Evolutionary conservation across 371 early-diverging fungal species (phyloP).

Genomic region (Mortierella sp.): DNA sequence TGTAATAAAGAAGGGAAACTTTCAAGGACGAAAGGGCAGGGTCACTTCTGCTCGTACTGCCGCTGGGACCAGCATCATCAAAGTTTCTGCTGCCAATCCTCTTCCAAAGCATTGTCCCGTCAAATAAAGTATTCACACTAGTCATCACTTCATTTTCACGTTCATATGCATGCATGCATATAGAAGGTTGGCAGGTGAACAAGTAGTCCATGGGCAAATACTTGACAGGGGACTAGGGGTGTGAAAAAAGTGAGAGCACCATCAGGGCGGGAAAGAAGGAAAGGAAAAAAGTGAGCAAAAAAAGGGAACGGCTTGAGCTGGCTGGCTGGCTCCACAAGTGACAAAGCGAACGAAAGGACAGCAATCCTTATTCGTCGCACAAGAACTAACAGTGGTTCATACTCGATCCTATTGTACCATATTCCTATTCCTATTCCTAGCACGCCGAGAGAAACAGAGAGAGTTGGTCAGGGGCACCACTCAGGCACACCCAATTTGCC

Average conservation of each 20-base stretch:
- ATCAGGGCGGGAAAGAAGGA: neutral
- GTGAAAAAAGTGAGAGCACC: neutral
- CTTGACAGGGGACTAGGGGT: neutral
- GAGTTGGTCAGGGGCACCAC: conserved; percentile 17
- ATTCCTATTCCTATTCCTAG: neutral
- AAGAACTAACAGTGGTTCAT: too few relatives aligned
- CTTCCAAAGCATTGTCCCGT: neutral
- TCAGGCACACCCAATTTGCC: conserved; percentile 4
- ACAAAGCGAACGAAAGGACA: too few relatives aligned
- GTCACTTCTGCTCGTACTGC: too few relatives aligned
- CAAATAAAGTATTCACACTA: neutral
- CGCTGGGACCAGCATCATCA: neutral
- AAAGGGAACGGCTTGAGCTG: neutral
- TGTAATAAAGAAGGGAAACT: neutral
- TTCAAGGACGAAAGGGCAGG: neutral
- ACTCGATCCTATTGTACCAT: too few relatives aligned
- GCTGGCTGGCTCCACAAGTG: too few relatives aligned
- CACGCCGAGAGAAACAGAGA: too few relatives aligned
- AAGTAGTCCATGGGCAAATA: neutral
- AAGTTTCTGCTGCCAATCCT: neutral
- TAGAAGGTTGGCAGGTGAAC: neutral
- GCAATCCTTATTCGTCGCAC: too few relatives aligned
- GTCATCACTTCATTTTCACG: neutral
- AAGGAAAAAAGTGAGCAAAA: neutral
- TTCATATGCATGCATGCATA: neutral